Conservation (phyloP, 805 yeast genomes). For the Ogataea nonfermentans region DNA sequence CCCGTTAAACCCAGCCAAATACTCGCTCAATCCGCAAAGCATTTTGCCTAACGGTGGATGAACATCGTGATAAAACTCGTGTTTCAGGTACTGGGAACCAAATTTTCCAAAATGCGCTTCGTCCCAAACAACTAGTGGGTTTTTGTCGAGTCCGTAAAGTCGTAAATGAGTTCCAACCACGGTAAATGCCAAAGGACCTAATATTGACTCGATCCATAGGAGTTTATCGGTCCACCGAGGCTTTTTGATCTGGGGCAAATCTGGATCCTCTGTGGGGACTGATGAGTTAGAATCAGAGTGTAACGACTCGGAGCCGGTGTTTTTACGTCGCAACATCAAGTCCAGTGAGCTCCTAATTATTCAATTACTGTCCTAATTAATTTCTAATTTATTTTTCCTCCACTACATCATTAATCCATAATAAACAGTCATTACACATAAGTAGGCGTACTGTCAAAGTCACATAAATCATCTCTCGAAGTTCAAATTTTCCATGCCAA, state of each 20-base stretch:
- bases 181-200: constrained; percentile 46
- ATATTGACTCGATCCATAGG: constrained; percentile 29
- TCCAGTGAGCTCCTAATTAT: neutral
- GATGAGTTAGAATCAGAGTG: neutral
- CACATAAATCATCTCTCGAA: constrained; percentile 24
- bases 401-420: constrained; percentile 3
- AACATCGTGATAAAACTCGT: constrained; percentile 91
- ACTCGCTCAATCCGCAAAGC: constrained; percentile 86
- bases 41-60: constrained; percentile 97
- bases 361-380: neutral
- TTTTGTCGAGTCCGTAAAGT: constrained; percentile 54
- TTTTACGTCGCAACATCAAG: constrained; percentile 4
- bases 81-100: constrained; percentile 84
- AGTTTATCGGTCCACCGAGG: neutral
- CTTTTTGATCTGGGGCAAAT: neutral
- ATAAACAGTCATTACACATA: constrained; percentile 16
- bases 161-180: constrained; percentile 52
- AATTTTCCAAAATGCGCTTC: constrained; percentile 95
- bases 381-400: neutral
- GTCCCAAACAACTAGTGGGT: constrained; percentile 76
- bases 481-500: constrained; percentile 29
- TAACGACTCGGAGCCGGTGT: too few species aligned
- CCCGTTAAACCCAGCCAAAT: constrained; percentile 71
- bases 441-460: constrained; percentile 9
- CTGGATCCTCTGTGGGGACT: neutral